Percentiles rank a stretch among this genome's conserved stretches.
phyloP scores from a whole-genome alignment of 108 stramenopile species.

The Schizochytrium sp. region DNA sequence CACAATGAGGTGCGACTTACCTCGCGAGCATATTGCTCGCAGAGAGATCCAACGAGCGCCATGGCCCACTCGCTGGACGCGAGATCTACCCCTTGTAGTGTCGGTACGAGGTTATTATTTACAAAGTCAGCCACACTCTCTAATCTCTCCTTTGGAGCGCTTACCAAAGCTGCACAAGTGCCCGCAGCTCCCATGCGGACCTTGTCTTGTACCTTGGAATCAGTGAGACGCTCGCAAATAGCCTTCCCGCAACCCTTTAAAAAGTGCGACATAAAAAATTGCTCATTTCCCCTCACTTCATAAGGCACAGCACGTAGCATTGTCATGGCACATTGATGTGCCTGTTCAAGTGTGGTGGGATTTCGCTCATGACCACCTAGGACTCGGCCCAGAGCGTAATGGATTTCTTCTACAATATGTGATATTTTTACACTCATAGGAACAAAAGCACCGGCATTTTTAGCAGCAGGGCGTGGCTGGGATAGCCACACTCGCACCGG shows the following conservation, averaged over 20 bases:
- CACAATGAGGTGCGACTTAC: constrained; percentile 8
- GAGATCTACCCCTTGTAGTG: not conserved
- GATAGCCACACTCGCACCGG: constrained; percentile 61
- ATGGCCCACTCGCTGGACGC: not conserved
- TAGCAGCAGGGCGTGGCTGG: constrained; percentile 27
- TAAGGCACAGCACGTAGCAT: constrained; percentile 27
- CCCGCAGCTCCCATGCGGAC: not conserved
- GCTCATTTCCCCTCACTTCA: constrained; percentile 13
- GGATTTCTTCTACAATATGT: constrained; percentile 9
- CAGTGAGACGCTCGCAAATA: not conserved
- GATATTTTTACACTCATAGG: constrained; percentile 44
- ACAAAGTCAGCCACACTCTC: not conserved
- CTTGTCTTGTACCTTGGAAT: not conserved
- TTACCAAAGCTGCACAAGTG: constrained; percentile 7
- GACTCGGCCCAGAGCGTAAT: constrained; percentile 9
- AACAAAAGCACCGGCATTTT: not conserved
- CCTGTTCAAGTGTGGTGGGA: constrained; percentile 38
- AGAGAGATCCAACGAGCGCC: not conserved
- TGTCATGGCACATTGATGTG: not conserved
- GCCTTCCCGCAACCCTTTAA: not conserved
- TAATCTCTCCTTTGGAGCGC: not conserved
- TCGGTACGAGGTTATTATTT: not conserved
- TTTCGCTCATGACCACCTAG: not conserved
- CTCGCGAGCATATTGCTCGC: constrained; percentile 23
- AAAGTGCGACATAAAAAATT: not conserved